Percentiles rank a stretch among this genome's conserved stretches.
Evolutionary conservation across 2,329 filamentous ascomycete species (phyloP).

Genomic region (Cryoendolithus antarcticus): DNA sequence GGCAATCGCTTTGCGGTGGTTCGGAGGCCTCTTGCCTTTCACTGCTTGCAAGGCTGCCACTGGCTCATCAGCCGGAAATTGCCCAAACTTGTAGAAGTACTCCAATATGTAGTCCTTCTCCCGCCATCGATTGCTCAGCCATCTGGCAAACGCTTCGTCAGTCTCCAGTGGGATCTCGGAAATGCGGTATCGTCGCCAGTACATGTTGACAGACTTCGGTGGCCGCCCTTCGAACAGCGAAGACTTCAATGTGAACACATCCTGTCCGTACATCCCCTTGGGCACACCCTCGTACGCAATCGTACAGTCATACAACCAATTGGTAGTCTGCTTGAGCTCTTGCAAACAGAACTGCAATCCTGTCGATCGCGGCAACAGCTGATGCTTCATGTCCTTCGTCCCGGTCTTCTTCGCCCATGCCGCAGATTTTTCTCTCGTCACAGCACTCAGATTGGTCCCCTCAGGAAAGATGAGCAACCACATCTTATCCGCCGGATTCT

Average conservation of each 20-base stretch:
- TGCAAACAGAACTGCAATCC: conserved; percentile 69
- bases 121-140: conserved; percentile 77
- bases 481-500: conserved; percentile 63
- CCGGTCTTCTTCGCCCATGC: conserved; percentile 67
- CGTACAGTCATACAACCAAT: conserved; percentile 86
- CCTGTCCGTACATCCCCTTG: conserved; percentile 73
- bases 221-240: conserved; percentile 82
- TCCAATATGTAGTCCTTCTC: conserved; percentile 88
- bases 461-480: conserved; percentile 84
- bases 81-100: conserved; percentile 58
- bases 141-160: conserved; percentile 62
- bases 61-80: conserved; percentile 59
- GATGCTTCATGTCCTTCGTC: conserved; percentile 58
- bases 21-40: conserved; percentile 23
- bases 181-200: conserved; percentile 79
- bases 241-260: conserved; percentile 74
- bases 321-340: conserved; percentile 59
- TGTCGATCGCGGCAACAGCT: conserved; percentile 67
- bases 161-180: conserved; percentile 69
- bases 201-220: conserved; percentile 91
- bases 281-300: conserved; percentile 90
- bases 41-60: conserved; percentile 22
- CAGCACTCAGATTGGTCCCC: conserved; percentile 66
- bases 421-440: conserved; percentile 57
- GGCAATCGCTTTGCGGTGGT: conserved; percentile 32